Conservation (phyloP, 106 monocot genomes). For the Dendrobium catenatum region DNA sequence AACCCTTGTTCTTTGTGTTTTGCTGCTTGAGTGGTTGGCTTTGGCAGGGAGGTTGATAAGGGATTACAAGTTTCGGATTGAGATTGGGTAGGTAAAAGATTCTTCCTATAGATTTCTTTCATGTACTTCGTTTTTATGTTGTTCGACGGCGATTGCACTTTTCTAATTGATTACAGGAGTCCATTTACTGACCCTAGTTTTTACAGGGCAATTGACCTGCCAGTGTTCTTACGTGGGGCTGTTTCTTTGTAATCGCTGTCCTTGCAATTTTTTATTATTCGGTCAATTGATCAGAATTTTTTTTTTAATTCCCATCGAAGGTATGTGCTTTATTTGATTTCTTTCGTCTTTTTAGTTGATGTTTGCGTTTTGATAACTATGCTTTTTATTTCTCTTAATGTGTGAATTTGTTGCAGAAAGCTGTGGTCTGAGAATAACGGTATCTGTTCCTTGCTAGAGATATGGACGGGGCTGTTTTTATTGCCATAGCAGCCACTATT, state of each 20-base stretch:
- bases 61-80: neutral
- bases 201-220: neutral
- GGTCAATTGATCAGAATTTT: neutral
- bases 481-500: slow-evolving; percentile 61
- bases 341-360: neutral
- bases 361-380: neutral
- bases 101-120: neutral
- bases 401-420: neutral
- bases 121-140: neutral
- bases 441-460: neutral
- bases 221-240: neutral
- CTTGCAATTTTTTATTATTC: neutral
- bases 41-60: neutral
- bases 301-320: neutral
- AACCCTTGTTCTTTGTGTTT: neutral
- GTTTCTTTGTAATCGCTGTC: neutral
- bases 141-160: neutral
- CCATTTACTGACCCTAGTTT: neutral
- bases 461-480: slow-evolving; percentile 43
- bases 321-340: neutral
- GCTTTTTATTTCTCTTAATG: neutral
- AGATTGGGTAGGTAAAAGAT: neutral
- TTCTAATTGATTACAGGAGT: neutral
- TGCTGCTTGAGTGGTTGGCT: neutral
- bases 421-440: neutral